Base-by-base conservation (phyloP, 73 alveolate species). In the Blepharisma stoltei region DNA sequence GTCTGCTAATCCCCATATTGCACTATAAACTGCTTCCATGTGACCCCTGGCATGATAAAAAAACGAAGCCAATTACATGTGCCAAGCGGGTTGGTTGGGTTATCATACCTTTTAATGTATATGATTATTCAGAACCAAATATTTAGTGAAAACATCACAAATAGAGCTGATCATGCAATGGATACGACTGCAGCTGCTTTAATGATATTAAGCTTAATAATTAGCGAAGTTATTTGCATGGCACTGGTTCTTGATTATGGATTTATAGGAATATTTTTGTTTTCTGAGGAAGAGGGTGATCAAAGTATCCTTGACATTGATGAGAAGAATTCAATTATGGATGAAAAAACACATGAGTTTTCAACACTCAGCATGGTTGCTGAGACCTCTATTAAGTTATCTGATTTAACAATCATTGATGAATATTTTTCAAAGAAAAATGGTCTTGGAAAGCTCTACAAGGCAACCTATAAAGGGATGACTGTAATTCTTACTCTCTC, bases 401-500 rank as follows among this genome's bases (percentile, higher is more conserved):
- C 73, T 18, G 81, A 71, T 8, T 20, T 71, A 6, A 43, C 41
- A 1, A 11, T 27, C 7, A 75, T 76, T 18, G 81, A 71, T 7
- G 81, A 43, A 14, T 18, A 27, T 43, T 6, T 9, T 6, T 76
- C 32, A 7, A 50, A 55, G 55, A 76, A 76, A 38, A 27, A 76
- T 20, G 83, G 83, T 20, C 67, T 76, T 0, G 83, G 83, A 8
- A 55, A 54, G 68, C 41, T 76, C 7, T 43, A 7, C 44, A 54
- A 76, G 67, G 66, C 78, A 21, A 53, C 25, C 9, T 76, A 11
- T 6, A 76, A 38, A 55, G 83, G 69, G 21, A 27, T 11, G 20
- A 11, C 55, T 6, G 83, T 76, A 8, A 11, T 53, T 7, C 23
- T 53, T 44, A 8, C n/a, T n/a, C n/a, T n/a, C n/a, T n/a, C n/a